Evolutionary conservation across 257 asterid species (phyloP).

Genomic region (Ehretia macrophylla): DNA sequence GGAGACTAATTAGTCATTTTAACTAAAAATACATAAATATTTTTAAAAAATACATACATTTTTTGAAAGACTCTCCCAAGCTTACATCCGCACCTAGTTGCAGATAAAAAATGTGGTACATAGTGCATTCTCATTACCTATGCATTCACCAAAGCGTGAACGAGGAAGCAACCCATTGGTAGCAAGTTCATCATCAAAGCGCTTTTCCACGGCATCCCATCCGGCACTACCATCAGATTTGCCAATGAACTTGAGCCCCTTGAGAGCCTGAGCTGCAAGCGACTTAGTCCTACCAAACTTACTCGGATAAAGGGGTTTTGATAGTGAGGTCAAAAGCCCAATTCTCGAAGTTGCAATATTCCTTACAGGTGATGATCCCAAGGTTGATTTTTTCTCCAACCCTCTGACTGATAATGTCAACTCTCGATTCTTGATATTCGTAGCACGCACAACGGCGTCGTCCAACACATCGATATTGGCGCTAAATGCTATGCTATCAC

Average conservation of each 20-base stretch:
- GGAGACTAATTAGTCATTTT: no score
- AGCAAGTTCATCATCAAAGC: conserved; percentile 41
- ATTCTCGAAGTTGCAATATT: conserved; percentile 53
- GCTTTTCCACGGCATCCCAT: conserved; percentile 68
- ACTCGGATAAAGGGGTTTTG: conserved; percentile 29
- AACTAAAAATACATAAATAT: no score
- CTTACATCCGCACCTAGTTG: not conserved
- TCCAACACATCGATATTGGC: conserved; percentile 30
- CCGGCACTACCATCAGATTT: conserved; percentile 61
- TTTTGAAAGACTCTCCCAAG: no score
- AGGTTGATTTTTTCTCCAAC: conserved; percentile 56
- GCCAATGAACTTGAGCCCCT: conserved; percentile 79
- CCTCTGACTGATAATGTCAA: conserved; percentile 61
- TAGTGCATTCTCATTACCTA: conserved; percentile 43
- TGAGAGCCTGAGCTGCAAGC: conserved; percentile 67
- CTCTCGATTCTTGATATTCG: conserved; percentile 77
- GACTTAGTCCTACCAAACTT: conserved; percentile 55
- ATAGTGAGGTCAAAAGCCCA: conserved; percentile 46
- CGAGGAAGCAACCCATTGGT: conserved; percentile 60
- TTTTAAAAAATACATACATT: not conserved
- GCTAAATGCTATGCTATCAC: conserved; percentile 39
- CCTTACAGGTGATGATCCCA: conserved; percentile 43
- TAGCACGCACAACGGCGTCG: conserved; percentile 55
- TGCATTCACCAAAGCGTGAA: conserved; percentile 69
- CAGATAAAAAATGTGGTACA: no score